Evolutionary conservation across 768 basidiomycete species (phyloP), one percentile per base, ranked within the genome.

Genomic region (Lepiota brunneoincarnata): DNA sequence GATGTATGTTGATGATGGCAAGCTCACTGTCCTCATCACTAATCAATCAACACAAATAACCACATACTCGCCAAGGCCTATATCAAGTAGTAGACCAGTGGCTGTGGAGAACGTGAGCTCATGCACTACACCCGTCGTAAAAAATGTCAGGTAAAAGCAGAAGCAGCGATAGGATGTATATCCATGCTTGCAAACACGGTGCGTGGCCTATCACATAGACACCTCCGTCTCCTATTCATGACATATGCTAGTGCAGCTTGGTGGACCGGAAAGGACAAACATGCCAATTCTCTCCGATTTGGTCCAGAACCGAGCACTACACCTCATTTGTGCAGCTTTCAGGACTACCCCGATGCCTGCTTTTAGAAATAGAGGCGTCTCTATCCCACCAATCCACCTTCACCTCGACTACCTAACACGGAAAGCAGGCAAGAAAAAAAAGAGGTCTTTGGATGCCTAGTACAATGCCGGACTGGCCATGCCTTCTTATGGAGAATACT

Each of bases 131-230:
- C 37, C 62, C 0, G 40, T 61, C 15, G 52, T 59, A 2, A 6
- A 28, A 6, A 50, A 44, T 12, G 39, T 40, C 6, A 47, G 31
- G 62, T 56, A 2, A 46, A 59, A 10, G 74, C 70, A 0, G 57
- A 50, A 9, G 61, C 58, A 9, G 64, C 67, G 2, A 63, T 69
- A 1, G 58, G 56, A 14, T 61, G 60, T 0, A 47, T 72, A 1
- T 51, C 54, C 0, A 72, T 74, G 64, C 67, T 75, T 0, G 62
- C 63, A 1, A 69, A 72, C 65, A 73, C 71, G 0, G 60, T 73
- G 7, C 51, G 58, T 1, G 71, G 75, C 0, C 64, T 75, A 1
- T 63, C 62, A 7, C 72, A 68, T n/a, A 17, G 26, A 2, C 65
- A 72, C 51, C 41, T 70, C 0, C 46, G 66, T 11, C 60, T 40